Evolutionary conservation across 2,329 filamentous ascomycete genomes (phyloP), one percentile per base, ranked within the genome.

Genomic region (Didymellaceae sp.): DNA sequence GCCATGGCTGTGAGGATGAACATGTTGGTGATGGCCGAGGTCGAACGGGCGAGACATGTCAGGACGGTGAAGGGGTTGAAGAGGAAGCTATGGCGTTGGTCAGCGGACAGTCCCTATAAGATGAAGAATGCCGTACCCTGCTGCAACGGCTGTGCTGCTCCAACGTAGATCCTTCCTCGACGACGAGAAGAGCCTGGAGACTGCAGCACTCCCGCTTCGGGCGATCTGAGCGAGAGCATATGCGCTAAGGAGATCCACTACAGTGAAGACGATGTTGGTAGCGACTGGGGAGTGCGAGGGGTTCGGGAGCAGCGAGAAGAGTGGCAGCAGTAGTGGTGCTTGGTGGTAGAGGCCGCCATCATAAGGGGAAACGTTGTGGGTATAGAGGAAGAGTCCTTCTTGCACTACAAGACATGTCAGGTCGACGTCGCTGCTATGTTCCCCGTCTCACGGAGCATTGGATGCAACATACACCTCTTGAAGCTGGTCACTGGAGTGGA

Each of bases 401-500:
- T 97, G 93, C 46, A 97, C 91, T 96, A 63, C 25, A 57, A 3
- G 1, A 6, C 13, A 4, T 20, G 55, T 66, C 18, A 64, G 61
- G 17, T 2, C 11, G 24, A 3, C 14, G 11, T 28, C n/a, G 25
- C 10, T 17, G 8, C 4, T 16, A 4, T 20, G 2, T n/a, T n/a
- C 13, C 3, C 16, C 26, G n/a, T 38, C 26, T 39, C 5, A 16
- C 18, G n/a, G 10, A 37, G 13, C 6, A 7, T 2, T 30, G 13
- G 25, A 37, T 30, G 14, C 8, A 26, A 45, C 58, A 75, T 81
- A 96, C 92, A 80, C 84, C 94, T 85, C 80, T 97, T 97, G 83
- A 97, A 99, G 82, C 93, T 96, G 64, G 91, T 97, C 37, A 97
- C 89, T 30, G 94, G 93, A 17, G 94, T 99, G 34, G 94, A 97